A percentile compares a stretch with the other conserved stretches of the same genome.
Conservation (phyloP, 371 early-diverging fungal species). For the Synchytrium microbalum region DNA sequence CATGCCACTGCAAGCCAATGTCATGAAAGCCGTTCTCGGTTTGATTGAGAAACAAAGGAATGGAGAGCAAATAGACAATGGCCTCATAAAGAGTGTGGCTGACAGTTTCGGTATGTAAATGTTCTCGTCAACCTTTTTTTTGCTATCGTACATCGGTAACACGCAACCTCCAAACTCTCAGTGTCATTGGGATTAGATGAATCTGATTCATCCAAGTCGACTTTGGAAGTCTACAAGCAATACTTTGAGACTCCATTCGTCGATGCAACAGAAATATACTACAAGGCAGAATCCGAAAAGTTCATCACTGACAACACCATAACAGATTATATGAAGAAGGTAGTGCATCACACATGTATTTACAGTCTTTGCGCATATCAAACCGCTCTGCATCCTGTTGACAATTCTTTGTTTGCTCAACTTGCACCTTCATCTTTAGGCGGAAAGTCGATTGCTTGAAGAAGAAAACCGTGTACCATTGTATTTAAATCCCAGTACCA, state of each 20-base stretch:
- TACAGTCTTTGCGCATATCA: neutral
- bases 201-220: conserved; percentile 66
- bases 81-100: conserved; percentile 76
- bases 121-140: conserved; percentile 3
- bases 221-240: conserved; percentile 64
- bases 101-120: conserved; percentile 65
- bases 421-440: conserved; percentile 54
- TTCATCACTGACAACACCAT: conserved; percentile 51
- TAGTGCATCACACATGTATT: conserved; percentile 52
- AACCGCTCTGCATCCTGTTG: neutral
- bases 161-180: conserved; percentile 19
- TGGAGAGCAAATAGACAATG: conserved; percentile 83
- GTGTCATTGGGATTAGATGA: conserved; percentile 78
- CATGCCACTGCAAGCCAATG: conserved; percentile 60
- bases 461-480: conserved; percentile 82
- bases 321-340: conserved; percentile 63
- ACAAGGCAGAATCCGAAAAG: conserved; percentile 58
- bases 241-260: conserved; percentile 73
- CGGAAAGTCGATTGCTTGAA: conserved; percentile 67
- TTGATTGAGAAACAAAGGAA: conserved; percentile 78
- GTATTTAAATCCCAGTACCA: conserved; percentile 77
- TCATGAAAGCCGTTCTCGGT: conserved; percentile 75
- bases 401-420: conserved; percentile 29
- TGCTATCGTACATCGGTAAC: neutral
- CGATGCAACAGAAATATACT: conserved; percentile 59